Conservation (phyloP, 768 basidiomycete species). For the Tremella fuciformis region DNA sequence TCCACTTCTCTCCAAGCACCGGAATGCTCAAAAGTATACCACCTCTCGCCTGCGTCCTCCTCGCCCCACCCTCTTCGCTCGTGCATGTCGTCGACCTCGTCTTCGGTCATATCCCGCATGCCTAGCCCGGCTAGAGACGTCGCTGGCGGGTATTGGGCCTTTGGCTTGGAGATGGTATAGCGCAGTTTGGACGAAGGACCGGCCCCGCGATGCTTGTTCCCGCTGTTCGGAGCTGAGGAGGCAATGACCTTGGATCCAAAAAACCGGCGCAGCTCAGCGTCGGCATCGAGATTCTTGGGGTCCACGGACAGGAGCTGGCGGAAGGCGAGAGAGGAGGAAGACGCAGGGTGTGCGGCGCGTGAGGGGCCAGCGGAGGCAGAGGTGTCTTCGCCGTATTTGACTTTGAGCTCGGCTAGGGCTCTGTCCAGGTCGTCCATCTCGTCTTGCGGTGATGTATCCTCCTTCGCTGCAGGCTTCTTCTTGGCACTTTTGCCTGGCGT, state of each 20-base stretch:
- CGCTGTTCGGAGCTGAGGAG: slow-evolving; percentile 52
- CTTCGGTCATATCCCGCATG: slow-evolving; percentile 60
- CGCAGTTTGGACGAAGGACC: slow-evolving; percentile 51
- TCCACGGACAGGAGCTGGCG: slow-evolving; percentile 70
- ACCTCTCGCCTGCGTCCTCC: slow-evolving; percentile 61
- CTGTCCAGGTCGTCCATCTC: slow-evolving; percentile 73
- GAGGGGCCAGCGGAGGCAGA: slow-evolving; percentile 11
- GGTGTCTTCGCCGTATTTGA: slow-evolving; percentile 55
- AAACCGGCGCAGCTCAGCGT: slow-evolving; percentile 87
- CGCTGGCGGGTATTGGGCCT: slow-evolving; percentile 68
- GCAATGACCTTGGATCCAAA: slow-evolving; percentile 77
- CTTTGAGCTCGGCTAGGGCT: slow-evolving; percentile 76
- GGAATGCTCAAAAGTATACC: slow-evolving; percentile 87
- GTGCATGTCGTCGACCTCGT: slow-evolving; percentile 58
- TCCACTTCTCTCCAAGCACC: slow-evolving; percentile 79
- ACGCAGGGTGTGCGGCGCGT: neutral
- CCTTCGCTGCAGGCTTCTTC: slow-evolving; percentile 22
- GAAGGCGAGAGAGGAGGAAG: slow-evolving; percentile 1
- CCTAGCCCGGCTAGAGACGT: slow-evolving; percentile 62
- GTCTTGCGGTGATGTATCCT: slow-evolving; percentile 14
- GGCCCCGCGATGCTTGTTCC: slow-evolving; percentile 36
- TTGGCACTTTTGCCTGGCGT: slow-evolving; percentile 63
- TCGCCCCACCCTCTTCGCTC: slow-evolving; percentile 47
- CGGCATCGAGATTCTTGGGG: slow-evolving; percentile 73
- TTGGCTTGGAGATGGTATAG: slow-evolving; percentile 74